Conservation (phyloP, 768 basidiomycete species). For the Paxillus involutus region DNA sequence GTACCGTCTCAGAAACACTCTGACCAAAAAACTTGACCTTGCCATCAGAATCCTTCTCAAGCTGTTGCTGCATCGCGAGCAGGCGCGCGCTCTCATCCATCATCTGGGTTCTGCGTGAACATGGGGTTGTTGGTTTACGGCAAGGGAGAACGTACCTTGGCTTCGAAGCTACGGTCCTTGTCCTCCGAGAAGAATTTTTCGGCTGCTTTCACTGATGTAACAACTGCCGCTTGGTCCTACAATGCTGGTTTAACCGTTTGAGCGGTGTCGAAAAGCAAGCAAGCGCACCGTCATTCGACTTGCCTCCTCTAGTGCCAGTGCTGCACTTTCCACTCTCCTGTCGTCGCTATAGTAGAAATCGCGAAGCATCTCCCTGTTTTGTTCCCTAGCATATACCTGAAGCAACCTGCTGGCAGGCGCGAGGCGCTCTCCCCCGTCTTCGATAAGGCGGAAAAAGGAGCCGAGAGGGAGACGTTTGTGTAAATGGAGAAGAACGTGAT, state of each 20-base stretch:
- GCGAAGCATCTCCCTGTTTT: conserved; percentile 86
- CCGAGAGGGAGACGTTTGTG: conserved; percentile 83
- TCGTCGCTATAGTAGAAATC: conserved; percentile 99
- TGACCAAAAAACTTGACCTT: conserved; percentile 79
- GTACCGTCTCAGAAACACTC: conserved; percentile 86
- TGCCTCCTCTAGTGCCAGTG: conserved; percentile 86
- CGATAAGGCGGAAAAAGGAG: conserved; percentile 90
- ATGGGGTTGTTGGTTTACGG: too few species aligned
- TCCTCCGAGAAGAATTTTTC: conserved; percentile 96
- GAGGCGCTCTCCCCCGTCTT: conserved; percentile 80
- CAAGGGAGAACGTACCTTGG: conserved; percentile 58
- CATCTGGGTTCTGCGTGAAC: conserved; percentile 55
- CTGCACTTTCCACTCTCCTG: conserved; percentile 88
- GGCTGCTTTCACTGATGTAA: conserved; percentile 74
- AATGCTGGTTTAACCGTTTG: conserved; percentile 1
- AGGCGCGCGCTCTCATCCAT: conserved; percentile 83
- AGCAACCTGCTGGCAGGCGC: conserved; percentile 75
- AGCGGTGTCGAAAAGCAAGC: not conserved
- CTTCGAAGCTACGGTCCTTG: conserved; percentile 87
- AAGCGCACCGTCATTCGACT: conserved; percentile 55
- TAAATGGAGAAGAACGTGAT: conserved; percentile 88
- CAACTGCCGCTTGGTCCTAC: conserved; percentile 72
- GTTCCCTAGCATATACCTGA: conserved; percentile 88
- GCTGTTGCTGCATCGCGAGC: conserved; percentile 78
- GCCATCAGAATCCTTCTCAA: conserved; percentile 83